phyloP scores from a whole-genome alignment of 441 rosid species.

The Brassica hybrid region DNA sequence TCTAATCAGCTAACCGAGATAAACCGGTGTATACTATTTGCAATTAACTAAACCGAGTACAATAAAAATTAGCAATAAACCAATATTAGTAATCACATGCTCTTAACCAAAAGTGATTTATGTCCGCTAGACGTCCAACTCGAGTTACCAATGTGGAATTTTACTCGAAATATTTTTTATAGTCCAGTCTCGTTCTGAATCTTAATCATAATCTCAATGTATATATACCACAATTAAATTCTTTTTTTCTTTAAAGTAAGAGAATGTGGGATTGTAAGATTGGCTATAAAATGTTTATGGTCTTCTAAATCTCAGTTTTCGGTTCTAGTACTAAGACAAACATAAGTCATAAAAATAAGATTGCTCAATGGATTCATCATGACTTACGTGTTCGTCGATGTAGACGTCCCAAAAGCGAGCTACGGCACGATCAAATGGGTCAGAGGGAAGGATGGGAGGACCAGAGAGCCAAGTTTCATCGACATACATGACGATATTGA shows the following conservation, averaged over 20 bases:
- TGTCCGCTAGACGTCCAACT: background rate
- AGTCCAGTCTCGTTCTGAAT: background rate
- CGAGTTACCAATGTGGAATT: background rate
- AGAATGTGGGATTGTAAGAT: background rate
- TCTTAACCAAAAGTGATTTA: background rate
- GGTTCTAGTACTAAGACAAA: background rate
- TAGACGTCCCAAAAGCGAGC: conserved; percentile 63
- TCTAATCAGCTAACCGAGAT: too few species aligned
- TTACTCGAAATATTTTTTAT: background rate
- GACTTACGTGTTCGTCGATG: conserved; percentile 58
- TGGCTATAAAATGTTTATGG: background rate
- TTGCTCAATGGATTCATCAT: background rate
- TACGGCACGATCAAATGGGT: conserved; percentile 52
- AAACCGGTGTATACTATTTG: too few species aligned
- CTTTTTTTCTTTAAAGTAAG: background rate
- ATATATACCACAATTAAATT: background rate
- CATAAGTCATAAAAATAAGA: background rate
- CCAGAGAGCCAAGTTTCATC: conserved; percentile 51
- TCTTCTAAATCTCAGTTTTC: background rate
- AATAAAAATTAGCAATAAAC: too few species aligned
- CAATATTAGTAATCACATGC: too few species aligned
- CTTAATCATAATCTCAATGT: background rate
- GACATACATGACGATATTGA: conserved; percentile 50
- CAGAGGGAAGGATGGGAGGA: conserved; percentile 52
- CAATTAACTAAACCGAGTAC: too few species aligned